Evolutionary conservation across 2,329 filamentous ascomycete genomes (phyloP).

Genomic region (Cladosporium sp.): DNA sequence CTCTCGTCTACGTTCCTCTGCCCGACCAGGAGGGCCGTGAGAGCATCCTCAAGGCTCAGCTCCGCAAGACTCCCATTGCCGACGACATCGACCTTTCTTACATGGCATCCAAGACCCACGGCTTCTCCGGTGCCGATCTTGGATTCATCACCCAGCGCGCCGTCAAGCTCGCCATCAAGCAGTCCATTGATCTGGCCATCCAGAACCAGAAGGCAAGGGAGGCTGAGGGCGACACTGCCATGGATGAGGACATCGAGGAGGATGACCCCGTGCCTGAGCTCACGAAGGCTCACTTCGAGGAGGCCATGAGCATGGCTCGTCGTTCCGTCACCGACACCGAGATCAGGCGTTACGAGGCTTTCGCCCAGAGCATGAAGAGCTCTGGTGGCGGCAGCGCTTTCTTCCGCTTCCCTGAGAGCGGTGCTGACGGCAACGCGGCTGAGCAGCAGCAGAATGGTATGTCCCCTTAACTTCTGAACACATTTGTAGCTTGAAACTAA

Average conservation of each 20-base stretch:
- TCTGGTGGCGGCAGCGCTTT: slow-evolving; percentile 80
- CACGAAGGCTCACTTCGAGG: slow-evolving; percentile 95
- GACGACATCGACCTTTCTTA: slow-evolving; percentile 80
- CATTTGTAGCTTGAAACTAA: slow-evolving; percentile 14
- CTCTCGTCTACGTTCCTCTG: slow-evolving; percentile 94
- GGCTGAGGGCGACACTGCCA: slow-evolving; percentile 68
- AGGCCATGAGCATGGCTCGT: slow-evolving; percentile 93
- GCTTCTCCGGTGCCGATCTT: slow-evolving; percentile 98
- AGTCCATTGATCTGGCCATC: slow-evolving; percentile 84
- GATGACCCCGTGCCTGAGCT: slow-evolving; percentile 96
- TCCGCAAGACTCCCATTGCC: slow-evolving; percentile 94
- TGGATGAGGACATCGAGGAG: slow-evolving; percentile 65
- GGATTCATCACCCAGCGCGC: slow-evolving; percentile 98
- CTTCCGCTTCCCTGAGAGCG: slow-evolving; percentile 85
- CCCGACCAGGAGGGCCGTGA: slow-evolving; percentile 87
- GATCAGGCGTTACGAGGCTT: slow-evolving; percentile 96
- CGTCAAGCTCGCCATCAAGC: slow-evolving; percentile 98
- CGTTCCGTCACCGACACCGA: slow-evolving; percentile 94
- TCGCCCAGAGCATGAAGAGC: slow-evolving; percentile 99
- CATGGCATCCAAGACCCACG: slow-evolving; percentile 95
- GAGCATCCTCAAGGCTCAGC: slow-evolving; percentile 88
- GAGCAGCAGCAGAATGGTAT: slow-evolving; percentile 35
- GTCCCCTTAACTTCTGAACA: slow-evolving; percentile 24
- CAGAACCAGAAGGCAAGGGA: slow-evolving; percentile 86
- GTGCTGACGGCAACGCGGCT: slow-evolving; percentile 38